Evolutionary conservation across 768 basidiomycete species (phyloP).

Genomic region (Amanita thiersii): DNA sequence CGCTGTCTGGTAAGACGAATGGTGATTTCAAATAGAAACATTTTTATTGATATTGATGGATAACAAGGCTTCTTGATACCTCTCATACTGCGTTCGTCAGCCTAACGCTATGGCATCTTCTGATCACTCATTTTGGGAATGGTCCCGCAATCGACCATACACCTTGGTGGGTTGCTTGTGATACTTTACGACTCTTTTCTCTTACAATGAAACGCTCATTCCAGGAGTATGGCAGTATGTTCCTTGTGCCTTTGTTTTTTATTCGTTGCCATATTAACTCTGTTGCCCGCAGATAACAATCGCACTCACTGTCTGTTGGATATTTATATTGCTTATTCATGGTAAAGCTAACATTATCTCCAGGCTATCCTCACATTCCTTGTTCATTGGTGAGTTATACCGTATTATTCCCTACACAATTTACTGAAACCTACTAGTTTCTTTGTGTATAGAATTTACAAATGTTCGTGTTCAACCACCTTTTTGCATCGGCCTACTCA

Average conservation of each 20-base stretch:
- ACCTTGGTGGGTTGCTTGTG: constrained; percentile 27
- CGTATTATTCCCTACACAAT: constrained; percentile 7
- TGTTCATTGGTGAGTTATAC: constrained; percentile 35
- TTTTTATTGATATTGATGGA: background rate
- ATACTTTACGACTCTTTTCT: background rate
- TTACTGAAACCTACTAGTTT: constrained; percentile 16
- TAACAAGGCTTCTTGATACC: constrained; percentile 21
- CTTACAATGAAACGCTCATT: background rate
- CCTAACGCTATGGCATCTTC: constrained; percentile 27
- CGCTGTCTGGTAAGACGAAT: constrained; percentile 17
- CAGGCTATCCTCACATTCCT: constrained; percentile 40
- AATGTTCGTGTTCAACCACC: constrained; percentile 19
- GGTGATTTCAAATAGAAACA: too few species aligned
- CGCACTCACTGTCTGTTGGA: constrained; percentile 22
- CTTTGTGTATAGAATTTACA: constrained; percentile 33
- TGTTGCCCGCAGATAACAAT: constrained; percentile 23
- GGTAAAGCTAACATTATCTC: background rate
- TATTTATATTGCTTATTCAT: background rate
- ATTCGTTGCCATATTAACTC: background rate
- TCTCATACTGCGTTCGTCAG: constrained; percentile 28
- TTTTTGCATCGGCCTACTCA: background rate
- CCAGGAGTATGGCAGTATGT: constrained; percentile 30
- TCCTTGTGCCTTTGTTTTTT: background rate
- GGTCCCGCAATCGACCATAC: constrained; percentile 29
- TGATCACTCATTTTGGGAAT: constrained; percentile 37